Percentiles rank a stretch among this genome's conserved stretches.
phyloP scores from a whole-genome alignment of 1,284 basidiomycete genomes.

The Tylopilus sp. region DNA sequence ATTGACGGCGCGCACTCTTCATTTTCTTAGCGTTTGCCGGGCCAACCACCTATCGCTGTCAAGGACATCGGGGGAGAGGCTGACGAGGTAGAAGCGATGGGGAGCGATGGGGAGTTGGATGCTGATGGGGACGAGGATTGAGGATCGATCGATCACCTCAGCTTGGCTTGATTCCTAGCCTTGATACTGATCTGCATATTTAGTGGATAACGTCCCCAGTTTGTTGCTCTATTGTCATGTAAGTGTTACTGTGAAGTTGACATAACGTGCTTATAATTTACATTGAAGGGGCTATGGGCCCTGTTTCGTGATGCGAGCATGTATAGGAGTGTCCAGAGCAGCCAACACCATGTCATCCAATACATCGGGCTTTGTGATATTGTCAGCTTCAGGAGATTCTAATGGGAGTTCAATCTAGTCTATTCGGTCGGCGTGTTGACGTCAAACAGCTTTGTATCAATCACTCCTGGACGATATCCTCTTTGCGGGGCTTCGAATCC shows the following conservation, averaged over 20 bases:
- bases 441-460: background rate
- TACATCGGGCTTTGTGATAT: background rate
- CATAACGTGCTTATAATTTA: too few species aligned
- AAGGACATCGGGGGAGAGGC: conserved; percentile 21
- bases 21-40: conserved; percentile 50
- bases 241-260: background rate
- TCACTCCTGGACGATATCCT: conserved; percentile 81
- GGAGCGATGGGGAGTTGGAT: conserved; percentile 8
- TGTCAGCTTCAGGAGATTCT: background rate
- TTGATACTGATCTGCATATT: background rate
- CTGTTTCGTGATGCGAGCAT: too few species aligned
- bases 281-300: too few species aligned
- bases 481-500: conserved; percentile 74
- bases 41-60: conserved; percentile 54
- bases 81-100: conserved; percentile 12
- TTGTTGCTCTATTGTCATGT: background rate
- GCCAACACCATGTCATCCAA: background rate
- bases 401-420: conserved; percentile 14
- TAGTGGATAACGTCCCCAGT: background rate
- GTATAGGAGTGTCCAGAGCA: too few species aligned
- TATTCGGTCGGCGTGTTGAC: background rate
- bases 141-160: background rate
- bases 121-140: conserved; percentile 8
- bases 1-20: background rate
- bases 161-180: background rate